Conservation (phyloP, 148 eudicot species). For the Fagopyrum homotropicum region DNA sequence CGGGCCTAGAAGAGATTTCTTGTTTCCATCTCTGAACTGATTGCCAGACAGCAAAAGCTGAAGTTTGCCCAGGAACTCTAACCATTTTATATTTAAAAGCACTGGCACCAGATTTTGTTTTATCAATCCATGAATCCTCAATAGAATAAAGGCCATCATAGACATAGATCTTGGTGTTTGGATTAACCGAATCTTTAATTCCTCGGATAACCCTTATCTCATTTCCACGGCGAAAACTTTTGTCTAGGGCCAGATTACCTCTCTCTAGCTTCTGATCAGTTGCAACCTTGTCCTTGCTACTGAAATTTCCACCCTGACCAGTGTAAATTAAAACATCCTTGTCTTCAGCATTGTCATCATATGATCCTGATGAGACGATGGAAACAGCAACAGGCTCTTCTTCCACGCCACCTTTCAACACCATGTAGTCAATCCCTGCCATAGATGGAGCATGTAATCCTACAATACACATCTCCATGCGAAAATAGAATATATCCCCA, state of each 20-base stretch:
- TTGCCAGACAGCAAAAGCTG: slow-evolving; percentile 72
- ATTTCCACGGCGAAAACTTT: slow-evolving; percentile 64
- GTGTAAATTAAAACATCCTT: slow-evolving; percentile 65
- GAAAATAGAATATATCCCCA: slow-evolving; percentile 84
- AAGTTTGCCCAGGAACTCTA: slow-evolving; percentile 67
- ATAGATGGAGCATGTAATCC: slow-evolving; percentile 88
- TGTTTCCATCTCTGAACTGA: slow-evolving; percentile 81
- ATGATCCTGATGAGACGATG: slow-evolving; percentile 84
- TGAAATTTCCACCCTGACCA: slow-evolving; percentile 80
- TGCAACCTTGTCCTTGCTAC: slow-evolving; percentile 42
- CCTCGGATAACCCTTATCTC: slow-evolving; percentile 82
- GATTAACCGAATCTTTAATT: slow-evolving; percentile 36
- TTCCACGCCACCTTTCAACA: slow-evolving; percentile 31
- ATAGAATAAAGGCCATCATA: slow-evolving; percentile 86
- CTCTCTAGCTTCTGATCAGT: slow-evolving; percentile 90
- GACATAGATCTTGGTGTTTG: slow-evolving; percentile 48
- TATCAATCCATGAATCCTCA: slow-evolving; percentile 81
- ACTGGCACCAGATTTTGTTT: slow-evolving; percentile 58
- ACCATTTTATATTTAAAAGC: slow-evolving; percentile 79
- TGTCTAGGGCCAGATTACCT: slow-evolving; percentile 87
- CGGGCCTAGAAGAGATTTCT: slow-evolving; percentile 44
- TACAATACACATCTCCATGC: slow-evolving; percentile 83
- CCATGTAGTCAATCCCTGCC: slow-evolving; percentile 92
- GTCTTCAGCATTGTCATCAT: slow-evolving; percentile 72
- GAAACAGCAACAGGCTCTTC: slow-evolving; percentile 87